Evolutionary conservation across 179 eudicot species (phyloP), one percentile per base, ranked within the genome.

Genomic region (Nepenthes alata): DNA sequence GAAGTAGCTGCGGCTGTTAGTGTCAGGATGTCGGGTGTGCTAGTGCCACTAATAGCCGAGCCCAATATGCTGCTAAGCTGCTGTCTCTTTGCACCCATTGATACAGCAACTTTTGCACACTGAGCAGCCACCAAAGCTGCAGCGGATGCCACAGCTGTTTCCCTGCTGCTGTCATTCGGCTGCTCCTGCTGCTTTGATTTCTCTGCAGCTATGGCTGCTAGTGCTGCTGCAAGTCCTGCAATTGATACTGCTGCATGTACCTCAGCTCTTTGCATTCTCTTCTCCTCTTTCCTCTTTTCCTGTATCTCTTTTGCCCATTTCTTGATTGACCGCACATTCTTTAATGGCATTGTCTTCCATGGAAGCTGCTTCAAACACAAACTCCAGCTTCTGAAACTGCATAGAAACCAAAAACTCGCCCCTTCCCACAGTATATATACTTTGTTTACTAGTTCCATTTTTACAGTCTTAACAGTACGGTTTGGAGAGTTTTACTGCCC

Each of bases 1-100:
- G 98, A 82, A 67, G 95, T 69, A 65, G 98, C 98, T 11, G 95
- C 88, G 41, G 98, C 96, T 16, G 98, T 83, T 61, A 91, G 85
- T 35, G 95, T 91, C 1, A 89, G 61, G 49, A 91, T 81, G 58
- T 91, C 95, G 67, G 78, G 72, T 25, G 95, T 78, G 45, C 69
- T 80, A 8, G 98, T 86, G 50, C 84, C 89, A 47, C 61, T 74
- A 73, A 86, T 77, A 48, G 98, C 98, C 12, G 98, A 89, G 57
- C 84, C 68, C n/a, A 91, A 77, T 36, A 80, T 81, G 56, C 77
- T 54, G 61, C 81, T 75, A 49, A 89, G 83, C 45, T 89, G 95
- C 16, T 86, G 84, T 48, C 68, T 81, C 58, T 78, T 91, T 9
- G 96, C 96, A 34, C 98, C 98, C 79, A 86, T 77, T 0, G 91